Base-by-base conservation (phyloP, 805 yeast species). In the Cyberlindnera samutprakarnensis region DNA sequence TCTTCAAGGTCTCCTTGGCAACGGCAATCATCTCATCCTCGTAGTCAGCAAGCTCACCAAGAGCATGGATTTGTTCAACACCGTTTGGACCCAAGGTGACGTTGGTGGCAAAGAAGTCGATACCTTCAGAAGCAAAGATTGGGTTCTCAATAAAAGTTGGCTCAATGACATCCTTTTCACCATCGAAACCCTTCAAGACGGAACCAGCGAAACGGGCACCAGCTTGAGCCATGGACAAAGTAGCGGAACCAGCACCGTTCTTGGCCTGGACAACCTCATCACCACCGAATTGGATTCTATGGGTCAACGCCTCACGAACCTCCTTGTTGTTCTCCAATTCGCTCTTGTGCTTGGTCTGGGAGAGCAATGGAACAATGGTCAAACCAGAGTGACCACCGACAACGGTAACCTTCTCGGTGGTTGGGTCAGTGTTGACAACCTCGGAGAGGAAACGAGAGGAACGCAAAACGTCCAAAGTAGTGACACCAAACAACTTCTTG, bases 371-470 rank as follows among this genome's bases (percentile, higher is more conserved):
- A 41, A 87, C 94, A 63, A 87, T 87, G 62, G 96, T 88, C 59
- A 80, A 78, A 65, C 96, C 96, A 38, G 95, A 85, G 78, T 87
- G 96, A 52, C 96, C 96, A 61, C 96, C 96, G 46, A 88, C 90
- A 56, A 88, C 95, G 46, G 85, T 73, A 45, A 87, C 84, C 47
- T 62, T 66, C 71, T 83, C 94, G 46, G 70, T 57, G 94, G 96
- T 69, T 81, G 75, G 54, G 86, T 75, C 46, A 44, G 72, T 70
- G 53, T 73, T 72, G 34, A 66, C 74, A 54, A 75, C 55, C 64
- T 75, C 60, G 61, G 68, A 59, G 75, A 75, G 49, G 87, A 80
- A 69, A 85, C 88, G 66, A 90, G 78, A 38, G 85, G 96, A 79
- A 67, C 96, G 80, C 56, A 88, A 75, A 36, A 80, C 81, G 57